Evolutionary conservation across 129 eudicot genomes (phyloP).

Genomic region (Apium graveolens): DNA sequence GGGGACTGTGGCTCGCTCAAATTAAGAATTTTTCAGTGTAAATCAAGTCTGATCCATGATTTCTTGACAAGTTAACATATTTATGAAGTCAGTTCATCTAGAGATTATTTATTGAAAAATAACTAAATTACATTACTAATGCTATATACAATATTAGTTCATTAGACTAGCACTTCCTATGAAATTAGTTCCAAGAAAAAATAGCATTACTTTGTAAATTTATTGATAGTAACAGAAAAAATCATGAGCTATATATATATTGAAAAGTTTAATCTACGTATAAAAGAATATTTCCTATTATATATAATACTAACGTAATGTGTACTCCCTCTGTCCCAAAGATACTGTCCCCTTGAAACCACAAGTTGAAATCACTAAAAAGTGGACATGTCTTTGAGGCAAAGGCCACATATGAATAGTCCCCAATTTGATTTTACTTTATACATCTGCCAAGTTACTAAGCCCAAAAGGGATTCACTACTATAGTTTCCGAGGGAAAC

Average conservation of each 20-base stretch:
- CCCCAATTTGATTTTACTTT: neutral
- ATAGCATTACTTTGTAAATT: neutral
- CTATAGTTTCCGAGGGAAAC: neutral
- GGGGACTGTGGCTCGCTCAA: neutral
- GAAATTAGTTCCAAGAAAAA: neutral
- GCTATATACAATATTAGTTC: neutral
- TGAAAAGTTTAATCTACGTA: neutral
- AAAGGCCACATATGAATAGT: neutral
- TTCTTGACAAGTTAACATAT: neutral
- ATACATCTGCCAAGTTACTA: neutral
- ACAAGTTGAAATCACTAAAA: neutral
- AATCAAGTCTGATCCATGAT: neutral
- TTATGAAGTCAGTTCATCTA: neutral
- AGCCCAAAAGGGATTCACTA: neutral
- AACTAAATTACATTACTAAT: neutral
- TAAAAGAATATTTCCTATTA: neutral
- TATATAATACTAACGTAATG: neutral
- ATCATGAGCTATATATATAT: neutral
- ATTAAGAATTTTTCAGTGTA: neutral
- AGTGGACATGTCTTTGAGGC: neutral
- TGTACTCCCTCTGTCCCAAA: neutral
- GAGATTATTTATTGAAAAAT: neutral
- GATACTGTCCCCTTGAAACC: neutral
- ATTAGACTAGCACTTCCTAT: neutral
- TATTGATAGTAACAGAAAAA: neutral